Evolutionary conservation across 78 protist genomes (phyloP).

Genomic region (Planoprotostelium fungivorum): DNA sequence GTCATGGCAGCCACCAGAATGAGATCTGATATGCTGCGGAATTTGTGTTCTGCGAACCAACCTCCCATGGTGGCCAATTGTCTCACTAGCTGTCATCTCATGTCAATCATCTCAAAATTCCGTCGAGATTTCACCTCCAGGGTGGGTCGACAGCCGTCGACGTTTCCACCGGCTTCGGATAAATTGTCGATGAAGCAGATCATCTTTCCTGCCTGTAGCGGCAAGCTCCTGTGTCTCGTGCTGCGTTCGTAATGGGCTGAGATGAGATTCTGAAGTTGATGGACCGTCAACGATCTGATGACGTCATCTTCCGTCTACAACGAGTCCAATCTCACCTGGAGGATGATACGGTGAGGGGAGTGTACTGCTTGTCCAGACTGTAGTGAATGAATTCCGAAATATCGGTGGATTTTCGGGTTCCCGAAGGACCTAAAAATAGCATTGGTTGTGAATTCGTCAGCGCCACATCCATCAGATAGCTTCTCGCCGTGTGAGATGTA

Average conservation of each 20-base stretch:
- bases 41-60: background rate
- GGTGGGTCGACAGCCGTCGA: background rate
- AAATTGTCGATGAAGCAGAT: background rate
- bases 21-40: background rate
- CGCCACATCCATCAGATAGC: background rate
- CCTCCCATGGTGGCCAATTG: background rate
- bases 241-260: background rate
- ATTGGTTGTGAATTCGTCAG: background rate
- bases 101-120: background rate
- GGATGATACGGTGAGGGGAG: background rate
- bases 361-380: background rate
- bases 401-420: background rate
- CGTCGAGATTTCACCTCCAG: background rate
- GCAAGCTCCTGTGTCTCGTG: background rate
- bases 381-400: background rate
- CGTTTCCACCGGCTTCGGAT: background rate
- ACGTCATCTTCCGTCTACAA: background rate
- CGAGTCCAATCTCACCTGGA: background rate
- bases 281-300: background rate
- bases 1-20: background rate
- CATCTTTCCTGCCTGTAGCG: background rate
- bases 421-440: background rate
- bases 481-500: background rate
- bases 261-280: background rate
- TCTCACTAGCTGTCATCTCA: background rate